Evolutionary conservation across 2,329 filamentous ascomycete species (phyloP), one percentile per base, ranked within the genome.

Genomic region (Neonectria neomacrospora): DNA sequence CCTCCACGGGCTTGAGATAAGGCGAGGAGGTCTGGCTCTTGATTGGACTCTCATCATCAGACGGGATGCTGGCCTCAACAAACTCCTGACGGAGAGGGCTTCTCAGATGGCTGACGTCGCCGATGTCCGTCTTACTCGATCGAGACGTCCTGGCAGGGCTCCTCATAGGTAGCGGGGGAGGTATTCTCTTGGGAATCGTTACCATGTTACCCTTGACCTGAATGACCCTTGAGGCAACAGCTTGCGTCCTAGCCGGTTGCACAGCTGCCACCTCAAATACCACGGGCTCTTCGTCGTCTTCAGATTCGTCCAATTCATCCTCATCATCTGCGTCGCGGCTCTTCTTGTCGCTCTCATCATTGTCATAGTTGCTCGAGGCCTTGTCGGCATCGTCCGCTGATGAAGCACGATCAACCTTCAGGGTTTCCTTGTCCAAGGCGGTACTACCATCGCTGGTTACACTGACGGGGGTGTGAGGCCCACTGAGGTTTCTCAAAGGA

Each of bases 121-220:
- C 81, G 78, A 91, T 79, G 30, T 80, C 78, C 76, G 85, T 75
- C 74, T 80, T 84, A 69, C 81, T 82, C 3, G 79, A 81, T 44
- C 82, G 79, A 3, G 86, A 88, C 22, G 78, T 74, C 82, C 92
- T 69, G 77, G 89, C 89, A 1, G 93, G 91, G 74, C 91, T 97
- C 51, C 94, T 85, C 3, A 88, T 85, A 1, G 94, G 94, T 12
- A 97, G 85, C 9, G 91, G 89, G 1, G 94, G 94, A 1, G 93
- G 88, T 1, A 90, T 79, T 37, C 93, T 87, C 79, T 95, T 96
- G 12, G 92, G 89, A 62, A 97, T 97, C 48, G 88, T 94, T 28
- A 97, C 92, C 54, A 97, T 82, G 54, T 91, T 90, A 23, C 93
- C 92, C 73, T 92, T 91, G 41, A 88, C 90, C 30, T 86, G 84